phyloP scores from a whole-genome alignment of 1,139 yeast species.

The Suhomyces atakaporum region DNA sequence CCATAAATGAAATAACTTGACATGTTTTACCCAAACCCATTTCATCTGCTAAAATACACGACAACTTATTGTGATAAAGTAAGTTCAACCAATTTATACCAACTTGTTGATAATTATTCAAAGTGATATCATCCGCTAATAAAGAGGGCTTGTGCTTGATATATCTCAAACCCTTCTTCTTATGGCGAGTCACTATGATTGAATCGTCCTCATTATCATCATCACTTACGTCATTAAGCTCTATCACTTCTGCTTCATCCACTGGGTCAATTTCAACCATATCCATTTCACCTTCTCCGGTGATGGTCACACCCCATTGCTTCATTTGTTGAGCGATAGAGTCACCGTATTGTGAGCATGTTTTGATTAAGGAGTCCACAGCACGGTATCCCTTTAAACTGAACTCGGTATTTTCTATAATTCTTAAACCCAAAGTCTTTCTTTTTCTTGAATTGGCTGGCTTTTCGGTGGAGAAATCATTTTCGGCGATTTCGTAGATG shows the following conservation, averaged over 20 bases:
- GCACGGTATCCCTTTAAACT: conserved; percentile 89
- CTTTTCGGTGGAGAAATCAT: conserved; percentile 29
- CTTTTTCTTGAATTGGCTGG: conserved; percentile 28
- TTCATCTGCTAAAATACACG: conserved; percentile 96
- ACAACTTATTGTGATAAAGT: conserved; percentile 72
- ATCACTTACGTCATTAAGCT: conserved; percentile 30
- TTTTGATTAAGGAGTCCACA: conserved; percentile 82
- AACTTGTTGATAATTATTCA: conserved; percentile 90
- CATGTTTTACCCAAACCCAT: conserved; percentile 98
- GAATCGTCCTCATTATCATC: conserved; percentile 22
- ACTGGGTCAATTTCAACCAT: conserved; percentile 42
- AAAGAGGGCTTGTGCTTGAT: conserved; percentile 71
- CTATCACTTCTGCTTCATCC: conserved; percentile 17
- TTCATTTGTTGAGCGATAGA: conserved; percentile 70
- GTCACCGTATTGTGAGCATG: conserved; percentile 78
- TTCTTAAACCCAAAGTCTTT: conserved; percentile 72
- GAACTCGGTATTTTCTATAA: conserved; percentile 67
- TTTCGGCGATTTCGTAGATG: conserved; percentile 58
- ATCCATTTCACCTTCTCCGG: conserved; percentile 64
- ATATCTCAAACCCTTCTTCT: conserved; percentile 42
- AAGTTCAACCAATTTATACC: conserved; percentile 93
- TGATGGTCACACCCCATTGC: conserved; percentile 81
- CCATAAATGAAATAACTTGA: conserved; percentile 91
- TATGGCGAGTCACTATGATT: conserved; percentile 14
- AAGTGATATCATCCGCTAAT: conserved; percentile 60